A percentile compares a stretch with the other conserved stretches of the same genome.
Conservation (phyloP, 2,329 filamentous ascomycete species). For the Colletotrichum magnum region DNA sequence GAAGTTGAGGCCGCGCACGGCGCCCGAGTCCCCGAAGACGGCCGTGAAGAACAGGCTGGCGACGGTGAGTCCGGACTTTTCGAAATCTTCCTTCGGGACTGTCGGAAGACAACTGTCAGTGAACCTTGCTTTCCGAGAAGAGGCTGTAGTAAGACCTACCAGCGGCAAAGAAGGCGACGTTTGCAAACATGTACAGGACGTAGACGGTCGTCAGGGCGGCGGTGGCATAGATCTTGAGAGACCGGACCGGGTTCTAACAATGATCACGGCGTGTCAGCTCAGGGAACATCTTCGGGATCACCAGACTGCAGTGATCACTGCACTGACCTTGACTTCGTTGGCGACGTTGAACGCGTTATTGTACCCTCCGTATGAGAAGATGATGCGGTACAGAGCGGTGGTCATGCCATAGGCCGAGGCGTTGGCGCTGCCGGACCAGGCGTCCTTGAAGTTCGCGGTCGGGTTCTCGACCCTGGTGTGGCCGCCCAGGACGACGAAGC, state of each 20-base stretch:
- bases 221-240: constrained; percentile 64
- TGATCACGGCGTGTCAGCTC: neutral
- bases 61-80: constrained; percentile 65
- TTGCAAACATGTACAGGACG: constrained; percentile 69
- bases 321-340: constrained; percentile 64
- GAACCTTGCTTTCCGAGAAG: neutral
- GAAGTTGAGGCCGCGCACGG: constrained; percentile 68
- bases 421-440: constrained; percentile 28
- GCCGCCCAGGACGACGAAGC: constrained; percentile 22
- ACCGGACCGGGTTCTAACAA: constrained; percentile 67
- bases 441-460: constrained; percentile 51
- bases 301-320: neutral
- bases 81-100: constrained; percentile 66
- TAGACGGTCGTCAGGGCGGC: constrained; percentile 66
- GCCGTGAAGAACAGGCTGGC: constrained; percentile 71
- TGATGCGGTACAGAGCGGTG: constrained; percentile 29
- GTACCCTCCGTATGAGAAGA: constrained; percentile 56
- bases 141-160: constrained; percentile 45
- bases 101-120: neutral
- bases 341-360: constrained; percentile 73
- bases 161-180: constrained; percentile 71
- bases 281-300: neutral
- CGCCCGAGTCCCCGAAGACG: constrained; percentile 65
- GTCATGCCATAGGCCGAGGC: constrained; percentile 27
- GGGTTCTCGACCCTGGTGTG: constrained; percentile 48